Percentiles rank a stretch among this genome's conserved stretches.
Conservation (phyloP, 495 filamentous ascomycete species). For the Niebla homalea region DNA sequence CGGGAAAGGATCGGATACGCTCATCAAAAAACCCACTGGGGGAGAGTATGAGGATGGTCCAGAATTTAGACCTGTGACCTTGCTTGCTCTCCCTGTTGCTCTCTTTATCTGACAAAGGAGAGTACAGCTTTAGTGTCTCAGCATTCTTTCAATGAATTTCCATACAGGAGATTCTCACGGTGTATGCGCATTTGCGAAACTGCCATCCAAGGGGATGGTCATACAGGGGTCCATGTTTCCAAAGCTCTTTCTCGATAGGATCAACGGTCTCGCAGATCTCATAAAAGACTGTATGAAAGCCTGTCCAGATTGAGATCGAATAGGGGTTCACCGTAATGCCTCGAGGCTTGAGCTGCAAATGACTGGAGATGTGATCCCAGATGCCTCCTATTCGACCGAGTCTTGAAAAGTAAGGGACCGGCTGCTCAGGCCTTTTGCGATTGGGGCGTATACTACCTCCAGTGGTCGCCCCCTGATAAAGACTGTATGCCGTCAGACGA, state of each 20-base stretch:
- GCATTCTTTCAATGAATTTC: not conserved
- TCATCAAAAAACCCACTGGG: conserved; percentile 16
- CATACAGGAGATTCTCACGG: conserved; percentile 1
- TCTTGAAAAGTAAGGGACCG: conserved; percentile 16
- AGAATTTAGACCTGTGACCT: conserved; percentile 4
- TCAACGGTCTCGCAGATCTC: conserved; percentile 14
- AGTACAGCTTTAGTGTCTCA: conserved; percentile 7
- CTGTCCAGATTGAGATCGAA: conserved; percentile 4
- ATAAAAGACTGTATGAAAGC: conserved; percentile 18
- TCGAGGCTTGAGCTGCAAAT: conserved; percentile 14
- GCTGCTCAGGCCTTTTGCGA: conserved; percentile 3
- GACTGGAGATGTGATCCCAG: conserved; percentile 14
- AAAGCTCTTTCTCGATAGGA: conserved; percentile 12
- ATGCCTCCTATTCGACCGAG: conserved; percentile 10
- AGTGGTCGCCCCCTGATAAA: conserved; percentile 18
- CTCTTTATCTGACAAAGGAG: conserved; percentile 2
- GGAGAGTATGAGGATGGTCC: conserved; percentile 16
- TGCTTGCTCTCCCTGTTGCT: not conserved
- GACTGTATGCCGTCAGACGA: conserved; percentile 6
- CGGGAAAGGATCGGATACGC: conserved; percentile 15
- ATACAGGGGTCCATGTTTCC: conserved; percentile 18
- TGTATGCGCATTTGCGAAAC: conserved; percentile 18
- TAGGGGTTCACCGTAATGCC: conserved; percentile 9
- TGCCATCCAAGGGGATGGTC: conserved; percentile 18
- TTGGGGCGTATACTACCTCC: conserved; percentile 10